Evolutionary conservation across 495 filamentous ascomycete genomes (phyloP).

Genomic region (Penicillium nucicola): DNA sequence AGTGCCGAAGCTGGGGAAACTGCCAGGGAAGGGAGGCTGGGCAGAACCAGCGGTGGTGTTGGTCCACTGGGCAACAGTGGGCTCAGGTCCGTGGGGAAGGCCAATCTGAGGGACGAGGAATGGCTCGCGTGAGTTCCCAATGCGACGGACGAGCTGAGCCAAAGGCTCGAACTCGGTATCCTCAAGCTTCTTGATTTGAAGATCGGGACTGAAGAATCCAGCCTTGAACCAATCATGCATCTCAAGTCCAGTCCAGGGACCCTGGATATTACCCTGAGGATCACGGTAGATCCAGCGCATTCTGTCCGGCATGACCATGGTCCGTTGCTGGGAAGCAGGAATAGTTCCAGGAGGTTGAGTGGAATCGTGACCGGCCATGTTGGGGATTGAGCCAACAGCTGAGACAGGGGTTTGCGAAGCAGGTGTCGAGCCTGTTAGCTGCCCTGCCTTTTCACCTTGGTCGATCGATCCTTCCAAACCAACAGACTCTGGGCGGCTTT

Average conservation of each 20-base stretch:
- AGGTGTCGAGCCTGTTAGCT: conserved; percentile 31
- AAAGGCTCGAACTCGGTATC: conserved; percentile 92
- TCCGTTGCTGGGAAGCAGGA: conserved; percentile 69
- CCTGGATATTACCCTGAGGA: conserved; percentile 85
- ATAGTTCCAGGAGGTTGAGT: conserved; percentile 48
- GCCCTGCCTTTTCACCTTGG: conserved; percentile 23
- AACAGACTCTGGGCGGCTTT: conserved; percentile 51
- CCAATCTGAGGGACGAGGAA: conserved; percentile 97
- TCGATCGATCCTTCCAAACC: conserved; percentile 38
- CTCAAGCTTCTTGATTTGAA: conserved; percentile 90
- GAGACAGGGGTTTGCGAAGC: conserved; percentile 41
- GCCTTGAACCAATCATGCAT: conserved; percentile 99
- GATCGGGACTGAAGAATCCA: conserved; percentile 91
- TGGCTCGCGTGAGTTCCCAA: conserved; percentile 94
- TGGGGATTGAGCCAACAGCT: conserved; percentile 41
- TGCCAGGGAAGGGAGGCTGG: conserved; percentile 90
- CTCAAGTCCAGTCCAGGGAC: conserved; percentile 91
- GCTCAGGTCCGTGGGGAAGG: conserved; percentile 76
- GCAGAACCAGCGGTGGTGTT: conserved; percentile 54
- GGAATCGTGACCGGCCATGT: conserved; percentile 29
- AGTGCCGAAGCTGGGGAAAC: conserved; percentile 96
- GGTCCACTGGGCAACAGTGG: conserved; percentile 37
- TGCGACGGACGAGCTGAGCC: conserved; percentile 91
- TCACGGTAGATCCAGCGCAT: conserved; percentile 99
- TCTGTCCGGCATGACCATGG: conserved; percentile 98